phyloP scores from a whole-genome alignment of 2,329 filamentous ascomycete genomes.

The Neurospora crassa region DNA sequence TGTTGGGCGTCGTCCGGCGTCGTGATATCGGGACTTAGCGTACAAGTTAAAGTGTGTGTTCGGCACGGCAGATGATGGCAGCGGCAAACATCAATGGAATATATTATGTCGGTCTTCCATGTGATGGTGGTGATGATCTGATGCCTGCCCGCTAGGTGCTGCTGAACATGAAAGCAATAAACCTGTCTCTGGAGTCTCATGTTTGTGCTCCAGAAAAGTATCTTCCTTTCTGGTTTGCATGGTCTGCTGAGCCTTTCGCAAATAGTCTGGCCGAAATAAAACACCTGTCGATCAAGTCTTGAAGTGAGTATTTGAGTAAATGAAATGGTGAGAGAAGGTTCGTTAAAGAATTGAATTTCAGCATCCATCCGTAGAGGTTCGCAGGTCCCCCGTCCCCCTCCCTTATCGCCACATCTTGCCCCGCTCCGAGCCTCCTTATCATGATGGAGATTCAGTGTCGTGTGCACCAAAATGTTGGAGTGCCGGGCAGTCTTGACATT shows the following conservation, averaged over 20 bases:
- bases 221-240: neutral
- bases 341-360: no score
- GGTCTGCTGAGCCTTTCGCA: no score
- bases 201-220: neutral
- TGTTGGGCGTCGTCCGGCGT: neutral
- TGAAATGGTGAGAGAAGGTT: no score
- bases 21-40: neutral
- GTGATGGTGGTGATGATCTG: neutral
- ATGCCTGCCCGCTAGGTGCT: neutral
- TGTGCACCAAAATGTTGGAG: no score
- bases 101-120: neutral
- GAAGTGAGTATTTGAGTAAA: neutral
- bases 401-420: no score
- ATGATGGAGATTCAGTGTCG: no score
- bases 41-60: neutral
- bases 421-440: no score
- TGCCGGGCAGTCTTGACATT: no score
- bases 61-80: neutral
- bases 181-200: neutral
- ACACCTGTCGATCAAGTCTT: neutral
- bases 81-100: neutral
- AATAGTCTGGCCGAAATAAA: no score
- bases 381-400: no score
- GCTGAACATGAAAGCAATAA: neutral
- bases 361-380: no score